Evolutionary conservation across 805 yeast genomes (phyloP).

Genomic region (Spathaspora hagerdaliae): DNA sequence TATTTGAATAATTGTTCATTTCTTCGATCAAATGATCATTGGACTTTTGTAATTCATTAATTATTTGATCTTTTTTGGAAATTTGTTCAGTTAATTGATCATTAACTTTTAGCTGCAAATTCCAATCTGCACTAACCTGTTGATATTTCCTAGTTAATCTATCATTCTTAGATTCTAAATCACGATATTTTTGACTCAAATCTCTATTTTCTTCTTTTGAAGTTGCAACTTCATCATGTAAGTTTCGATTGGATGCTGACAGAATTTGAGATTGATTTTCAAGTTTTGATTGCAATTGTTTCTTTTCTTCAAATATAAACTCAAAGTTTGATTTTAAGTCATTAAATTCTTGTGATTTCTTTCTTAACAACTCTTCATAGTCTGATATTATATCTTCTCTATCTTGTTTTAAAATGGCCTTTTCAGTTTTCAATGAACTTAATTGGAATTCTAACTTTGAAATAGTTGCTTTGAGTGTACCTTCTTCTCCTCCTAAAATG

Average conservation of each 20-base stretch:
- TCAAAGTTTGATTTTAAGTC: conserved; percentile 34
- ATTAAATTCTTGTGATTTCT: conserved; percentile 29
- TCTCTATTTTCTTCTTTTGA: conserved; percentile 16
- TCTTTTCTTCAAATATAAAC: conserved; percentile 30
- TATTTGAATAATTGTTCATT: conserved; percentile 13
- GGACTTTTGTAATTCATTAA: conserved; percentile 12
- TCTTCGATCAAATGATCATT: conserved; percentile 27
- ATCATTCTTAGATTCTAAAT: conserved; percentile 18
- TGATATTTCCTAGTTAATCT: conserved; percentile 24
- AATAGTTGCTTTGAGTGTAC: conserved; percentile 14
- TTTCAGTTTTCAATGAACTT: conserved; percentile 28
- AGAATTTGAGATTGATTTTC: conserved; percentile 27
- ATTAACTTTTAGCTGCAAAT: conserved; percentile 25
- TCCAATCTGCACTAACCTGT: conserved; percentile 32
- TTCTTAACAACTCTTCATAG: conserved; percentile 24
- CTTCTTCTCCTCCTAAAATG: conserved; percentile 11
- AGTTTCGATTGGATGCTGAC: conserved; percentile 13
- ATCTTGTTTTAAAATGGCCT: conserved; percentile 24
- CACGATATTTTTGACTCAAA: conserved; percentile 8
- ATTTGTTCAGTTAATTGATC: conserved; percentile 38
- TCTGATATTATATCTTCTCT: conserved; percentile 18
- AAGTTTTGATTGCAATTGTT: conserved; percentile 26
- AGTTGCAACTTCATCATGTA: conserved; percentile 14
- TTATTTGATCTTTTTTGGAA: conserved; percentile 20
- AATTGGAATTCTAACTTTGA: conserved; percentile 31